A percentile compares a stretch with the other conserved stretches of the same genome.
phyloP scores from a whole-genome alignment of 2,329 filamentous ascomycete genomes.

The Periconia macrospinosa region DNA sequence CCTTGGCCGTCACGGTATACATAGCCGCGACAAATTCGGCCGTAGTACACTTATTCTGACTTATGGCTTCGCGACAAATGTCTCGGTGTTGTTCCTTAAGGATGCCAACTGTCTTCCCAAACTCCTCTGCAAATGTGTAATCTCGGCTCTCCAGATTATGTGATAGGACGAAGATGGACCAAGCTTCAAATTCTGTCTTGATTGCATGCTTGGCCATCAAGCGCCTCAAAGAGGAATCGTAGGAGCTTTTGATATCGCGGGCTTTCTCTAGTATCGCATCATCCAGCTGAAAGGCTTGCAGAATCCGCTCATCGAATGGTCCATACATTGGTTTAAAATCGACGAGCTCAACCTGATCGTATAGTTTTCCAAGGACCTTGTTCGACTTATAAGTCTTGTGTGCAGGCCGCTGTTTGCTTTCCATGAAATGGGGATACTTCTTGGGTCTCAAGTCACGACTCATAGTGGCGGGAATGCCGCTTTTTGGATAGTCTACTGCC shows the following conservation, averaged over 20 bases:
- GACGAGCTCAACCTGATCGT: constrained; percentile 71
- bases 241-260: constrained; percentile 69
- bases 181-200: constrained; percentile 87
- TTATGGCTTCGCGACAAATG: constrained; percentile 66
- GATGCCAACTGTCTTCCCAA: constrained; percentile 67
- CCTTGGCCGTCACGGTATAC: constrained; percentile 78
- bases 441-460: constrained; percentile 60
- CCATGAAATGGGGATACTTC: constrained; percentile 86
- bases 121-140: constrained; percentile 85
- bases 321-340: constrained; percentile 75
- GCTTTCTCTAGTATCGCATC: constrained; percentile 61
- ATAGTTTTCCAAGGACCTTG: constrained; percentile 78
- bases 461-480: constrained; percentile 75
- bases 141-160: constrained; percentile 73
- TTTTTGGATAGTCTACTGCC: constrained; percentile 94
- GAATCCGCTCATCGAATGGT: constrained; percentile 75
- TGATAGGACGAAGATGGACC: constrained; percentile 79
- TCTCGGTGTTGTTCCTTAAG: constrained; percentile 71
- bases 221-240: constrained; percentile 75
- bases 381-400: constrained; percentile 64
- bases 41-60: constrained; percentile 49
- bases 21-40: constrained; percentile 80
- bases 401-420: constrained; percentile 58
- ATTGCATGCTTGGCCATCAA: constrained; percentile 87
- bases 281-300: constrained; percentile 62